These are phyloP conservation scores for Nepenthes mirabilis DNA, from an alignment of 148 eudicot species.

Conservation along the genomic window DNA sequence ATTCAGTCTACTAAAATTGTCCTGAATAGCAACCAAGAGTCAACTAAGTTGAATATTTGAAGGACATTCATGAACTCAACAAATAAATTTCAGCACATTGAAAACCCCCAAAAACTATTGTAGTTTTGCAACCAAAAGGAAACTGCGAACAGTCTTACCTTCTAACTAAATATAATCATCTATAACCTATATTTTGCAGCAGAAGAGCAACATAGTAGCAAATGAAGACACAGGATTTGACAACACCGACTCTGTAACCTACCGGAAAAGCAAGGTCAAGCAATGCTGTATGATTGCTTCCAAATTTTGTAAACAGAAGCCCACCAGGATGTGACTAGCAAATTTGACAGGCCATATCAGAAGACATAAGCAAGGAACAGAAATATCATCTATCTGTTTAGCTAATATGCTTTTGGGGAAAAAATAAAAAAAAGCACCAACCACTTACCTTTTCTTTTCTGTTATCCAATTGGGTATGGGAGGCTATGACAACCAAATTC, in stretches of 20 bases:
- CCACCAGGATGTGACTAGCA: conserved; percentile 85
- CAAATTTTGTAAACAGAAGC: conserved; percentile 77
- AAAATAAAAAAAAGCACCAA: neutral
- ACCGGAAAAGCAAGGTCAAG: conserved; percentile 88
- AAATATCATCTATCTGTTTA: no score
- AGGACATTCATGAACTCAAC: neutral
- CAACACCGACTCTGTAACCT: conserved; percentile 8
- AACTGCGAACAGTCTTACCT: no score
- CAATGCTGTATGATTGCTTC: conserved; percentile 74
- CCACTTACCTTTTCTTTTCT: conserved; percentile 75
- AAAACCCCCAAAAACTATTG: no score
- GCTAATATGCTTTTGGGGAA: neutral
- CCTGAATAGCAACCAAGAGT: conserved; percentile 28
- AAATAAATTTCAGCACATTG: no score
- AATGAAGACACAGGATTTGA: no score
- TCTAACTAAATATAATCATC: no score
- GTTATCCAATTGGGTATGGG: conserved; percentile 71
- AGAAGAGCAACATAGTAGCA: no score
- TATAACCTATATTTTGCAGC: no score
- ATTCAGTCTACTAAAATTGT: conserved; percentile 59
- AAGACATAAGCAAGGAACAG: neutral
- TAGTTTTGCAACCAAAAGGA: no score
- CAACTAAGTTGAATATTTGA: neutral
- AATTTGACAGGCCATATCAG: neutral
- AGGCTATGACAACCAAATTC: conserved; percentile 74